These are phyloP conservation scores for Rhizomucor pusillus DNA, from an alignment of 371 early-diverging fungal genomes.

Conservation along the genomic window DNA sequence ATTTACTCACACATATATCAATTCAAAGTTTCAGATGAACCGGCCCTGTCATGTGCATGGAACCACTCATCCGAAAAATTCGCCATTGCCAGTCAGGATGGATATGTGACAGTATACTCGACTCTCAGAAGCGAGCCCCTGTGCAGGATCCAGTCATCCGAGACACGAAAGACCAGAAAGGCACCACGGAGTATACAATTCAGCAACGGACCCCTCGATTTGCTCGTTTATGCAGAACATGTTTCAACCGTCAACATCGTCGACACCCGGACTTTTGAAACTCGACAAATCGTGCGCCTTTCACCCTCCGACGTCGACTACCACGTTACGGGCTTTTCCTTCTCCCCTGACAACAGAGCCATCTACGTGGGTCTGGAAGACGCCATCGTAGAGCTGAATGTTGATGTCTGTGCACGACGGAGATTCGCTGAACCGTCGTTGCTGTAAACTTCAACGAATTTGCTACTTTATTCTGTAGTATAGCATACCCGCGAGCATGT, in stretches of 20 bases:
- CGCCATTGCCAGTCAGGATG: conserved; percentile 81
- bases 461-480: conserved; percentile 20
- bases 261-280: conserved; percentile 78
- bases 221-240: conserved; percentile 46
- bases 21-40: conserved; percentile 37
- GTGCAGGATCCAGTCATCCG: conserved; percentile 24
- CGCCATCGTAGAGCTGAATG: conserved; percentile 18
- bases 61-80: conserved; percentile 69
- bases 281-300: conserved; percentile 56
- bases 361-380: conserved; percentile 26
- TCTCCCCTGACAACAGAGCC: conserved; percentile 25
- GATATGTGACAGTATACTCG: conserved; percentile 70
- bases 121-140: conserved; percentile 51
- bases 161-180: conserved; percentile 38
- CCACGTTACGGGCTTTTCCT: conserved; percentile 29
- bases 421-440: conserved; percentile 24
- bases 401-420: conserved; percentile 18
- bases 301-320: conserved; percentile 34
- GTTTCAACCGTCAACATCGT: conserved; percentile 75
- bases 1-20: conserved; percentile 47
- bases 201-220: conserved; percentile 23
- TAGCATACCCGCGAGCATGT: no score
- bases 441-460: conserved; percentile 50
- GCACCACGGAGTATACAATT: conserved; percentile 22
- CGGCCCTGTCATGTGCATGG: conserved; percentile 64